phyloP scores from a whole-genome alignment of 768 basidiomycete species.

The Piloderma croceum region DNA sequence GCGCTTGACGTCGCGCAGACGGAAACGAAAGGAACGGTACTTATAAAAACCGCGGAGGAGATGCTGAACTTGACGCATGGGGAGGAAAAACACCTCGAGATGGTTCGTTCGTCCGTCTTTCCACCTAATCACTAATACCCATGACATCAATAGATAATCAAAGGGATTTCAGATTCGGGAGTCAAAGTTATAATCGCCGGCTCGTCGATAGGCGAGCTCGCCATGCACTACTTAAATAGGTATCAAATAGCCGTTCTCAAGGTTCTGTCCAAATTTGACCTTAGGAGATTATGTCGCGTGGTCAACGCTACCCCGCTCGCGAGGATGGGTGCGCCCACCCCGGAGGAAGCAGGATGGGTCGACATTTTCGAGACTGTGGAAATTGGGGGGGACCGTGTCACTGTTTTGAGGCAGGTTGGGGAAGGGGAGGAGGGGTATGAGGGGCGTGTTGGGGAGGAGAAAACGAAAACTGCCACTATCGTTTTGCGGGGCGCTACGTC shows the following conservation, averaged over 20 bases:
- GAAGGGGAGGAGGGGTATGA: slow-evolving; percentile 63
- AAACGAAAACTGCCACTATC: slow-evolving; percentile 87
- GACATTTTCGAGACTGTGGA: slow-evolving; percentile 95
- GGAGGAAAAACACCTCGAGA: slow-evolving; percentile 96
- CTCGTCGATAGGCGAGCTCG: slow-evolving; percentile 89
- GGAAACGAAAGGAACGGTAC: slow-evolving; percentile 97
- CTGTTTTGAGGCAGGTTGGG: slow-evolving; percentile 82
- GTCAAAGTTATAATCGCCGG: slow-evolving; percentile 93
- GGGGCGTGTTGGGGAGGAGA: slow-evolving; percentile 53
- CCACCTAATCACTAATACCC: slow-evolving; percentile 5
- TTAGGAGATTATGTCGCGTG: slow-evolving; percentile 89
- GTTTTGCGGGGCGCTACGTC: slow-evolving; percentile 93
- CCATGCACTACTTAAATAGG: slow-evolving; percentile 93
- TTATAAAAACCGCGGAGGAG: slow-evolving; percentile 92
- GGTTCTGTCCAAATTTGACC: slow-evolving; percentile 96
- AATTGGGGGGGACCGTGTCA: slow-evolving; percentile 96
- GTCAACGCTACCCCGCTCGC: slow-evolving; percentile 95
- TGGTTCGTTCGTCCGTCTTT: slow-evolving; percentile 34
- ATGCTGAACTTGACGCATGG: slow-evolving; percentile 95
- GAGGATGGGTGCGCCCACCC: slow-evolving; percentile 90
- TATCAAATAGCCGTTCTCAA: slow-evolving; percentile 93
- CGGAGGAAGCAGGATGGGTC: slow-evolving; percentile 91
- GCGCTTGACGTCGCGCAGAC: slow-evolving; percentile 93
- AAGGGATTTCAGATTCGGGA: slow-evolving; percentile 94
- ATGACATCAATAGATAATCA: slow-evolving; percentile 73